Evolutionary conservation across 2,329 filamentous ascomycete genomes (phyloP).

Genomic region (Scortechinia acanthostroma): DNA sequence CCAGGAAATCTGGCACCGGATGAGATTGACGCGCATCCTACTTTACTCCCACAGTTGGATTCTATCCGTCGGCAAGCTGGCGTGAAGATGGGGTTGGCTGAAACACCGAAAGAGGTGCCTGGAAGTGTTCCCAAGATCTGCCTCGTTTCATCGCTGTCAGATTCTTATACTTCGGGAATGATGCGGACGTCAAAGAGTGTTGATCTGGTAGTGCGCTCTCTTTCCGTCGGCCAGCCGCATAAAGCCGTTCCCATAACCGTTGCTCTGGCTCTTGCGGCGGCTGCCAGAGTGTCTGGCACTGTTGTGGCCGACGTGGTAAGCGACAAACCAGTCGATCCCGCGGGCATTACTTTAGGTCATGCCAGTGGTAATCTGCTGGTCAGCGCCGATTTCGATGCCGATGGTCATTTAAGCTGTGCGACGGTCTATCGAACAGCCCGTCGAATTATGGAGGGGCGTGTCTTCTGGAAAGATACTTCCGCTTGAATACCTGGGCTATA

Average conservation of each 20-base stretch:
- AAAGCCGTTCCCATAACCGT: conserved; percentile 47
- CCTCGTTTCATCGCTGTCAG: conserved; percentile 29
- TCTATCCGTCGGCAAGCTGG: conserved; percentile 47
- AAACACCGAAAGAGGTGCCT: conserved; percentile 27
- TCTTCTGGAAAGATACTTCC: background rate
- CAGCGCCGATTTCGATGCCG: conserved; percentile 23
- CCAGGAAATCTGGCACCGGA: conserved; percentile 41
- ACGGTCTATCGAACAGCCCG: conserved; percentile 38
- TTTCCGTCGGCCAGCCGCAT: conserved; percentile 48
- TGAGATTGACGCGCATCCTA: conserved; percentile 35
- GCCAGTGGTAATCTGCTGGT: conserved; percentile 35
- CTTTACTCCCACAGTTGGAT: conserved; percentile 38
- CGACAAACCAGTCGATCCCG: conserved; percentile 14
- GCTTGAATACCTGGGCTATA: no score
- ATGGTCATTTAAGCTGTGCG: conserved; percentile 22
- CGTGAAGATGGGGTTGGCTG: conserved; percentile 51
- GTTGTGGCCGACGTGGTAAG: conserved; percentile 16
- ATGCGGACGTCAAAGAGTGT: conserved; percentile 14
- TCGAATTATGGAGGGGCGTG: conserved; percentile 32
- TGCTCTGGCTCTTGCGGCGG: conserved; percentile 36
- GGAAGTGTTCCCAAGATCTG: conserved; percentile 59
- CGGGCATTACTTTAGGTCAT: conserved; percentile 31
- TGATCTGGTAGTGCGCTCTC: conserved; percentile 33
- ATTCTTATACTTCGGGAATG: conserved; percentile 14
- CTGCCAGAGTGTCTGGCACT: conserved; percentile 32